These are phyloP conservation scores for Leishmania turanica DNA, from an alignment of 208 protist species.

Conservation along the genomic window DNA sequence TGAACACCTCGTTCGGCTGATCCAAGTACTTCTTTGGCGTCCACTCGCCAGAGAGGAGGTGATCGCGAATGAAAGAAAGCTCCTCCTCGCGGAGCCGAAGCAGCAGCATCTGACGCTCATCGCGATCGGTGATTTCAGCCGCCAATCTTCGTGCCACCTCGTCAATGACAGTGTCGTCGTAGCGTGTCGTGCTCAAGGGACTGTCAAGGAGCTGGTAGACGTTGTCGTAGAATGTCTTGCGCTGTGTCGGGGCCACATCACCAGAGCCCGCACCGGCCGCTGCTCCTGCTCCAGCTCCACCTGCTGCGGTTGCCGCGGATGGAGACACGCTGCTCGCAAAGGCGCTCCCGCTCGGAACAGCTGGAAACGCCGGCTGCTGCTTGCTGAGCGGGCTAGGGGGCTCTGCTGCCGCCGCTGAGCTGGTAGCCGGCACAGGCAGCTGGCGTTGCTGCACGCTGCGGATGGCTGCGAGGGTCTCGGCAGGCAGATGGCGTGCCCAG, in stretches of 20 bases:
- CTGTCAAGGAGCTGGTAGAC: constrained; percentile 61
- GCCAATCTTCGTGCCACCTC: constrained; percentile 53
- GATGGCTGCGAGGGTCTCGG: constrained; percentile 64
- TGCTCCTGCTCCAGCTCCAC: constrained; percentile 7
- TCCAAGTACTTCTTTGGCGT: constrained; percentile 87
- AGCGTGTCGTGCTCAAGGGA: constrained; percentile 40
- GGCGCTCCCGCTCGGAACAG: constrained; percentile 17
- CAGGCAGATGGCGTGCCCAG: constrained; percentile 67
- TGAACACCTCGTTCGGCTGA: constrained; percentile 91
- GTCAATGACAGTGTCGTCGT: constrained; percentile 42
- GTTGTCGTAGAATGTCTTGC: constrained; percentile 42
- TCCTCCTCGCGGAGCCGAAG: constrained; percentile 84
- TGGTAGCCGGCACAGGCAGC: neutral
- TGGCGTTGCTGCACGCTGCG: constrained; percentile 43
- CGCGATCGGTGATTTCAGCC: constrained; percentile 53
- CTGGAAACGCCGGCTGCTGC: constrained; percentile 9
- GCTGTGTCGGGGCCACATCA: constrained; percentile 2
- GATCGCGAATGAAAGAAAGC: constrained; percentile 71
- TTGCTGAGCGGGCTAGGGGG: constrained; percentile 21
- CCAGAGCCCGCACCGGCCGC: neutral
- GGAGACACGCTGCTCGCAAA: constrained; percentile 12
- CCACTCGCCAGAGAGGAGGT: constrained; percentile 93
- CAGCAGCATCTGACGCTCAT: constrained; percentile 88
- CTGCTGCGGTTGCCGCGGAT: constrained; percentile 8
- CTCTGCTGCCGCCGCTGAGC: constrained; percentile 14